A percentile compares a stretch with the other conserved stretches of the same genome.
These are phyloP conservation scores for Pichia sp. DNA, from an alignment of 1,139 yeast genomes.

Conservation along the genomic window DNA sequence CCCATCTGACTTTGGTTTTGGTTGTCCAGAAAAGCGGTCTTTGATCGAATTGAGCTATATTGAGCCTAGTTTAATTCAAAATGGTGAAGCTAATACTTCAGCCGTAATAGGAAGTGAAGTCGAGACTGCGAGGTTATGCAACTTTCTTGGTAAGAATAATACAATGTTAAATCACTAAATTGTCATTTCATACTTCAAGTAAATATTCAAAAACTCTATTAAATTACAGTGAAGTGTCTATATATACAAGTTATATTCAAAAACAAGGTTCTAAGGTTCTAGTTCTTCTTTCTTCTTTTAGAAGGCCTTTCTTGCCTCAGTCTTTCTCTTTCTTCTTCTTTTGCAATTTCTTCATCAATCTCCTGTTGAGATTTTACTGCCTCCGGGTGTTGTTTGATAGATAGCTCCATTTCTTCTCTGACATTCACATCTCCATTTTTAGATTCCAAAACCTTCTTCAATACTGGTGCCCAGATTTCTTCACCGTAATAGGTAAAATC, in stretches of 20 bases:
- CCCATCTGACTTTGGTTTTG: constrained; percentile 67
- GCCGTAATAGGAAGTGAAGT: constrained; percentile 1
- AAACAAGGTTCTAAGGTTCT: too few species aligned
- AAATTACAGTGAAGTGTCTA: background rate
- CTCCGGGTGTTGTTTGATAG: constrained; percentile 14
- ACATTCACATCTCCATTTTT: constrained; percentile 35
- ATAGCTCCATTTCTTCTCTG: constrained; percentile 21
- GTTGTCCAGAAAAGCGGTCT: constrained; percentile 51
- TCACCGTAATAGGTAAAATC: constrained; percentile 57
- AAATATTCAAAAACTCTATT: background rate
- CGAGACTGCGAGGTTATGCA: constrained; percentile 11
- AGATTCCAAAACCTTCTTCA: constrained; percentile 39
- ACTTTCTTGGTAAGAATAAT: constrained; percentile 9
- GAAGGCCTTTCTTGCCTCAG: background rate
- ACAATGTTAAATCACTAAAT: background rate
- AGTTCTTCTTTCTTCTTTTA: constrained; percentile 9
- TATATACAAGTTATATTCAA: background rate
- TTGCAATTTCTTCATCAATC: constrained; percentile 3
- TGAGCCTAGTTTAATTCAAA: constrained; percentile 26
- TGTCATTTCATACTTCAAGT: background rate
- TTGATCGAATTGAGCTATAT: constrained; percentile 41
- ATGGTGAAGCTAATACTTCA: background rate
- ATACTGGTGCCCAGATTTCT: constrained; percentile 61
- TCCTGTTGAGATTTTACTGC: constrained; percentile 10
- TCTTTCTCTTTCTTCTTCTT: constrained; percentile 8